Evolutionary conservation across 768 basidiomycete genomes (phyloP).

Genomic region (Leccinum rimulosum): DNA sequence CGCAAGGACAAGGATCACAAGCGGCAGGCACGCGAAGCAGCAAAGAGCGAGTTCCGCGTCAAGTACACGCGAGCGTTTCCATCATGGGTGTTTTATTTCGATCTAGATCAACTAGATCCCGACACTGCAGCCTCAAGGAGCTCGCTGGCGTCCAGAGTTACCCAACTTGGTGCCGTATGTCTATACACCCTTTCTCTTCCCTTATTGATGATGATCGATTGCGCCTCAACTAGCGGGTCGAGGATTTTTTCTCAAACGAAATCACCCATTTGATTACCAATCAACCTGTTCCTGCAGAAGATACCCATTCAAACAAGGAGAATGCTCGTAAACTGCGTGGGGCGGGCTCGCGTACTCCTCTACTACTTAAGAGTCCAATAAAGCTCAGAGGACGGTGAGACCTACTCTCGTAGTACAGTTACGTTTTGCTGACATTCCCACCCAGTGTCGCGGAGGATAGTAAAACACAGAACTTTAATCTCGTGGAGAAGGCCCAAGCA

Average conservation of each 20-base stretch:
- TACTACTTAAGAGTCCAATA: conserved; percentile 59
- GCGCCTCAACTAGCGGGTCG: conserved; percentile 57
- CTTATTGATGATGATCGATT: conserved; percentile 3
- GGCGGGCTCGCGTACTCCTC: conserved; percentile 22
- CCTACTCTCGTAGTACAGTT: neutral
- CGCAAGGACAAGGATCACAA: conserved; percentile 48
- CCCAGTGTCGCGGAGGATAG: conserved; percentile 32
- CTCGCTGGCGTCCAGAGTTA: conserved; percentile 53
- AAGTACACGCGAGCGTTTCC: conserved; percentile 90
- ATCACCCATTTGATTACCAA: conserved; percentile 89
- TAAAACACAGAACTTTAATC: conserved; percentile 38
- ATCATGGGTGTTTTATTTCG: conserved; percentile 81
- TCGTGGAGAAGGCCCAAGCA: conserved; percentile 63
- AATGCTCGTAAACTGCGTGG: conserved; percentile 45
- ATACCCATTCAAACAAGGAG: conserved; percentile 57
- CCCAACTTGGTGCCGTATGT: conserved; percentile 77
- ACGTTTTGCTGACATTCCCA: conserved; percentile 3
- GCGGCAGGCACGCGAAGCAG: conserved; percentile 50
- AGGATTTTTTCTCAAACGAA: conserved; percentile 83
- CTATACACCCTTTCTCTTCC: neutral
- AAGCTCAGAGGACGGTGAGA: conserved; percentile 58
- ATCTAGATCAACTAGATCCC: conserved; percentile 50
- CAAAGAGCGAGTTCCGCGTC: conserved; percentile 68
- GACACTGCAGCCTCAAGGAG: conserved; percentile 35
- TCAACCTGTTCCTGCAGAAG: conserved; percentile 38